Base-by-base conservation (phyloP, 495 filamentous ascomycete genomes). In the Trichodelitschia bisporula region DNA sequence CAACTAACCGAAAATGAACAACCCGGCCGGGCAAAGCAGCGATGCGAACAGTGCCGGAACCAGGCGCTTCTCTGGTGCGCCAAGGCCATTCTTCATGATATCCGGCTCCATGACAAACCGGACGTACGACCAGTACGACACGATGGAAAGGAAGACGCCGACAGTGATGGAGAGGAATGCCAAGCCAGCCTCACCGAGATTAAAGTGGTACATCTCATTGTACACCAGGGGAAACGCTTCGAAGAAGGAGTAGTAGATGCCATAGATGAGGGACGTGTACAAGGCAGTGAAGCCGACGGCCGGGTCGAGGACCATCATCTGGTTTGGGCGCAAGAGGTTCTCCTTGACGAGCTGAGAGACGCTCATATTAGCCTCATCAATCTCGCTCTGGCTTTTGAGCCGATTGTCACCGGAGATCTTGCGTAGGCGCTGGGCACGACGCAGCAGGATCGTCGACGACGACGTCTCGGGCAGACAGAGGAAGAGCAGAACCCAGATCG, bases 191-290 rank as follows among this genome's bases (percentile, higher is more conserved):
- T 61, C 35, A 19, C 68, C 66, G 12, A 64, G 47, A 35, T 53
- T 62, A 51, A 76, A 69, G 42, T 48, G 44, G 50, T 74, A 73
- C 30, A 58, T 49, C 27, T 53, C 56, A 1, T 57, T 57, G 48
- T 71, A 77, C 30, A 77, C 67, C 12, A 77, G 48, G 2, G 70
- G 69, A 50, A 77, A 74, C 37, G 62, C 66, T 43, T 76, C 70
- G 53, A 75, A 75, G 56, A 72, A 72, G 36, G 54, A 59, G 47
- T 72, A 73, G 47, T 62, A 71, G 45, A 72, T 72, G 16, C 56
- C 66, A 47, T 73, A 71, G 33, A 61, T 58, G 33, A 75, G 54
- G 10, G 58, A 58, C 1, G 62, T 62, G 47, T 73, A 74, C 28
- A 62, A 28, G 32, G 65, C 58, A 0, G 63, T 56, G 51, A 72